Evolutionary conservation across 2,329 filamentous ascomycete species (phyloP).

Genomic region (Geosmithia morbida): DNA sequence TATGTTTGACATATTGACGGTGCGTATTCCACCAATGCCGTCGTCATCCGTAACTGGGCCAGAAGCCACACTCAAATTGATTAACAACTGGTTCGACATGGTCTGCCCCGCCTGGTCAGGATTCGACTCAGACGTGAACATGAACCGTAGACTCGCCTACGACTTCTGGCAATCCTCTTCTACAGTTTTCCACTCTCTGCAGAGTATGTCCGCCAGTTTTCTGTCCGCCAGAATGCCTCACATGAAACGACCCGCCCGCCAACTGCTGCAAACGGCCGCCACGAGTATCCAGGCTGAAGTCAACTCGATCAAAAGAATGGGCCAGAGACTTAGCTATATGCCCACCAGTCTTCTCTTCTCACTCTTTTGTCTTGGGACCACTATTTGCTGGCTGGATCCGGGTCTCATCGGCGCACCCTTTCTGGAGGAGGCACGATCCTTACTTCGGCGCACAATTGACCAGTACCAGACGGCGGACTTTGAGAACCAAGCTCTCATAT

Average conservation of each 20-base stretch:
- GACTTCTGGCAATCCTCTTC: slow-evolving; percentile 20
- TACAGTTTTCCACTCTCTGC: slow-evolving; percentile 20
- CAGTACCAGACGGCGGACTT: slow-evolving; percentile 10
- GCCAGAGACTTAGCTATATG: slow-evolving; percentile 7
- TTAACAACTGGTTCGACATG: slow-evolving; percentile 22
- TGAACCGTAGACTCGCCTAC: slow-evolving; percentile 21
- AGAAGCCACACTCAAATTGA: slow-evolving; percentile 4
- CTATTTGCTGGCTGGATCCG: slow-evolving; percentile 23
- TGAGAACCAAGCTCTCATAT: slow-evolving; percentile 9
- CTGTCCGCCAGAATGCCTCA: slow-evolving; percentile 17
- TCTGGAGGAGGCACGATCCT: slow-evolving; percentile 12
- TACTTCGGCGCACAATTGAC: slow-evolving; percentile 5
- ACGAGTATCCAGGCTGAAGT: slow-evolving; percentile 19
- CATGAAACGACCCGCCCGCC: slow-evolving; percentile 17
- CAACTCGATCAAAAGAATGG: slow-evolving; percentile 9
- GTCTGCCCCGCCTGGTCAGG: slow-evolving; percentile 25
- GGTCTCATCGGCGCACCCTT: slow-evolving; percentile 17
- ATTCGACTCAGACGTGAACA: slow-evolving; percentile 21
- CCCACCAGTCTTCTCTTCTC: slow-evolving; percentile 20
- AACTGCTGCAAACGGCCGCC: slow-evolving; percentile 18
- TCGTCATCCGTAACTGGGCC: background rate
- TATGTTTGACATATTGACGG: background rate
- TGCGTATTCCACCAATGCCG: background rate
- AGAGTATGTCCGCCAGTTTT: slow-evolving; percentile 25
- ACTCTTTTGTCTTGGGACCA: slow-evolving; percentile 23